Evolutionary conservation across 2,329 filamentous ascomycete species (phyloP).

Genomic region (Fusarium sp.): DNA sequence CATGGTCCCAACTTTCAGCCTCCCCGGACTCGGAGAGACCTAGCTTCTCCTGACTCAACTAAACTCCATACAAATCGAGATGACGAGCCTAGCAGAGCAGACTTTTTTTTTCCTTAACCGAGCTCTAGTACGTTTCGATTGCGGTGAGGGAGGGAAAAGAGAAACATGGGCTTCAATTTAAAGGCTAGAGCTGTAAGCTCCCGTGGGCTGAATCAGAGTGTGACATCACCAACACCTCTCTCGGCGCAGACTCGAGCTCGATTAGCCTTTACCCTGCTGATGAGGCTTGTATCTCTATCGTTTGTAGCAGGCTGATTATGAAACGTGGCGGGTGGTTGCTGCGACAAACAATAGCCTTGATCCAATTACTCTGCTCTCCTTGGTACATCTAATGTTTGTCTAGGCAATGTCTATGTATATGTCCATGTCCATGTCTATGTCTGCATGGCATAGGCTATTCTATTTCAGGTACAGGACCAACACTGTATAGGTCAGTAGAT

Average conservation of each 20-base stretch:
- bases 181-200: slow-evolving; percentile 2
- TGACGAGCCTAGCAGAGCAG: background rate
- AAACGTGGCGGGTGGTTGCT: slow-evolving; percentile 22
- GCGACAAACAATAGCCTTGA: slow-evolving; percentile 6
- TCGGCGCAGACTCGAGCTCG: slow-evolving; percentile 25
- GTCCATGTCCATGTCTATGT: background rate
- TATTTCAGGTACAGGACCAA: background rate
- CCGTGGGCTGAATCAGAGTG: slow-evolving; percentile 5
- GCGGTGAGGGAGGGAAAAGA: background rate
- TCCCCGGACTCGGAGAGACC: background rate
- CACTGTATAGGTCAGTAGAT: background rate
- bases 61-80: background rate
- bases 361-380: background rate
- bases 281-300: background rate
- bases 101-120: background rate
- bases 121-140: background rate
- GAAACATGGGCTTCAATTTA: background rate
- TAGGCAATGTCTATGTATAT: background rate
- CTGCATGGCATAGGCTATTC: background rate
- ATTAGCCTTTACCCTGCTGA: background rate
- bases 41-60: background rate
- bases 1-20: background rate
- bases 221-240: background rate
- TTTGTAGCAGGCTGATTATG: background rate
- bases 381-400: background rate